Evolutionary conservation across 352 stramenopile genomes (phyloP).

Genomic region (Pythium dissotocum): DNA sequence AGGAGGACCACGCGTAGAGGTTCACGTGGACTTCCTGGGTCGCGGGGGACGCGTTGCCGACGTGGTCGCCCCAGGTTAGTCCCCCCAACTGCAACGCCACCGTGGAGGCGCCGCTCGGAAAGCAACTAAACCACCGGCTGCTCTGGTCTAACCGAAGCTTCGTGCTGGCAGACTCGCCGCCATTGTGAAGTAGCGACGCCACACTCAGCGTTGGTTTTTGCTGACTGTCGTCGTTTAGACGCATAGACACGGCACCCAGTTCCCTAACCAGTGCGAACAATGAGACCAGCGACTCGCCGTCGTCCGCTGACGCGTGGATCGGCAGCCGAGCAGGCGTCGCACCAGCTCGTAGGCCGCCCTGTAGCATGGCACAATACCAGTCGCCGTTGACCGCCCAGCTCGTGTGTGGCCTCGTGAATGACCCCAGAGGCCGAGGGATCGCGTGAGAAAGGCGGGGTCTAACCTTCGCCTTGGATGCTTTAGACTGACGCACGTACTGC

Average conservation of each 20-base stretch:
- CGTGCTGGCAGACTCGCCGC: neutral
- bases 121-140: constrained; percentile 13
- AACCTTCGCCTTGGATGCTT: neutral
- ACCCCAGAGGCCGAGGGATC: neutral
- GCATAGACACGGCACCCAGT: constrained; percentile 7
- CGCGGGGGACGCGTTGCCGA: neutral
- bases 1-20: constrained; percentile 12
- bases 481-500: neutral
- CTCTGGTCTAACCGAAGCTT: constrained; percentile 3
- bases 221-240: neutral
- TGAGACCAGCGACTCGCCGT: constrained; percentile 7
- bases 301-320: neutral
- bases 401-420: neutral
- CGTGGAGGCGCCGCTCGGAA: constrained; percentile 13
- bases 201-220: neutral
- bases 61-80: constrained; percentile 12
- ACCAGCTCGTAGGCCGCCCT: constrained; percentile 1
- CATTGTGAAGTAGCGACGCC: constrained; percentile 3
- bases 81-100: neutral
- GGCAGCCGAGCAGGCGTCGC: neutral
- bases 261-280: constrained; percentile 13
- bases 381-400: constrained; percentile 6
- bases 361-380: constrained; percentile 5
- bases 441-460: neutral
- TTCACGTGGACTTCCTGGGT: constrained; percentile 7